phyloP scores from a whole-genome alignment of 2,329 filamentous ascomycete species.

The Aspergillus versicolor region DNA sequence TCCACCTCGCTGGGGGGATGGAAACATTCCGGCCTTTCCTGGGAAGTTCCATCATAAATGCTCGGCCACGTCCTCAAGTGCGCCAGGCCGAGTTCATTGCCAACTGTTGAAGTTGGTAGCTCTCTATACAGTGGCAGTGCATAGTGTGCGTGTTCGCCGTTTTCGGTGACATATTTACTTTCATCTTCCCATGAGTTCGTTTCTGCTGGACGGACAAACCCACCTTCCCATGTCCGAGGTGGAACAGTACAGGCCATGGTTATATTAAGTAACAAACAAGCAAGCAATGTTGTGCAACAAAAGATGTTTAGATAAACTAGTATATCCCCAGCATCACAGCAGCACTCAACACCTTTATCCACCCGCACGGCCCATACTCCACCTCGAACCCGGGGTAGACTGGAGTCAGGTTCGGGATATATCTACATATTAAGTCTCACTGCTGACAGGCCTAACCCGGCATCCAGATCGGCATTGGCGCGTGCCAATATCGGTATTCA shows the following conservation, averaged over 20 bases:
- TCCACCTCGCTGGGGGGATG: neutral
- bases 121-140: neutral
- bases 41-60: slow-evolving; percentile 1
- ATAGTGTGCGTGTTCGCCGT: slow-evolving; percentile 1
- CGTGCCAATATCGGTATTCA: neutral
- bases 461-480: neutral
- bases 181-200: neutral
- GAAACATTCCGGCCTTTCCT: neutral
- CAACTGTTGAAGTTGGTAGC: neutral
- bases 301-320: neutral
- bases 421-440: neutral
- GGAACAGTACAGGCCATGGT: neutral
- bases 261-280: neutral
- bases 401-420: neutral
- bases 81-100: neutral
- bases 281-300: neutral
- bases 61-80: slow-evolving; percentile 5
- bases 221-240: neutral
- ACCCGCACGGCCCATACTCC: neutral
- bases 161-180: neutral
- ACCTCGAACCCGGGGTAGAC: neutral
- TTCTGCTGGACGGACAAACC: neutral
- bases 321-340: neutral
- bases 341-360: neutral
- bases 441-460: neutral